Base-by-base conservation (phyloP, 1,284 basidiomycete genomes). In the Agroathelia rolfsii region DNA sequence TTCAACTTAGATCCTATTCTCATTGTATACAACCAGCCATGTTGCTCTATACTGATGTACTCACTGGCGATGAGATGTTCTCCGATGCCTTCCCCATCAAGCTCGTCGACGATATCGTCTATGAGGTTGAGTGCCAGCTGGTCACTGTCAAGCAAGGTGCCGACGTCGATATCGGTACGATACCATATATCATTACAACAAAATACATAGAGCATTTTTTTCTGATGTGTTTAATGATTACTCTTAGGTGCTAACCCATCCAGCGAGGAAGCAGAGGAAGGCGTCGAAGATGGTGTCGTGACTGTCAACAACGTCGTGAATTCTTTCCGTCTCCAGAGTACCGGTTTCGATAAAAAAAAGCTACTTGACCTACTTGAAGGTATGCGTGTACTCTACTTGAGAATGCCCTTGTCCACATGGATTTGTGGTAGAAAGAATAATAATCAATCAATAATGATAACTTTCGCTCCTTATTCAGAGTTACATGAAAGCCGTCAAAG, bases 41-140 rank as follows among this genome's bases (percentile, higher is more conserved):
- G 87, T 59, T 90, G 59, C 64, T 94, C 49, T 93, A 76, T 68
- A 44, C 50, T 16, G 86, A 90, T 57, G 53, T 86, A 43, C 28
- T 97, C 39, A 64, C 76, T 41, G 76, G 63, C 43, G 93, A 97
- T 56, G 94, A 99, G 72, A 85, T 99, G 74, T 74, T 87, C 74
- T 90, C 89, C 28, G 89, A 94, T 67, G 90, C 92, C 46, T 96
- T 83, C 70, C 76, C 80, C 56, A 93, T 88, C 52, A 92, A 90
- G 66, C 38, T 59, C 37, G 55, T 95, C 48, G 88, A 92, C 46
- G 79, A 79, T 53, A 72, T 92, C 48, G 87, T 83, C 42, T 93
- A 70, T 58, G 94, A 98, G 65, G 88, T 96, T 34, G 76, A 98
- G 57, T 93, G 88, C 55, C 41, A 63, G 40, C 56, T 74, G 62